Base-by-base conservation (phyloP, 164 flowering plant genomes). In the Aristolochia contorta region DNA sequence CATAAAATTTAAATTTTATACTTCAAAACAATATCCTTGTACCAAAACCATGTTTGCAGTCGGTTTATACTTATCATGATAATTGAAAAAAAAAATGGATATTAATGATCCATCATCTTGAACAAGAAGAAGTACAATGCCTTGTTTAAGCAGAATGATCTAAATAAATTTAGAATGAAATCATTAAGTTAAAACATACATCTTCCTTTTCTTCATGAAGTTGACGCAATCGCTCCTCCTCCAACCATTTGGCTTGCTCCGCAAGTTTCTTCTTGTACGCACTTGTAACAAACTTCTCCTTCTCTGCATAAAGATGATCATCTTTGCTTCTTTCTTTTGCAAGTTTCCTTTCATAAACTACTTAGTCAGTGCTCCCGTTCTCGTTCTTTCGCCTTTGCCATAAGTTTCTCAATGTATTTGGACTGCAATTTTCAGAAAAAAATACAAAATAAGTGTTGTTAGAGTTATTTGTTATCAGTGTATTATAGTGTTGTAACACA, bases 201-300 rank as follows among this genome's bases (percentile, higher is more conserved):
- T 57, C 84, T 81, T 66, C 64, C 18, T 22, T 66, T 54, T 66
- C 59, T 59, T 66, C 69, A 46, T 55, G 69, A 60, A 66, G 69
- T 54, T 66, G 46, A 20, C 69, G 59, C 3, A 59, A 14, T 15
- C 69, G 65, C 27, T 66, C 69, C 69, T 86, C 89, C 73, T 77
- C 89, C 70, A 75, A n/a, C 91, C 87, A 86, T 62, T 80, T 82
- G 21, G 73, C 83, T 72, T 79, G 86, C 74, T 89, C 96, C 0
- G 86, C 91, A 48, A 89, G 91, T 74, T 89, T 89, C 76, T 62
- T 86, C 66, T 80, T 89, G 68, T 89, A 89, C 50, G 96, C 96
- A 74, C 84, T 60, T 2, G 96, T 89, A 32, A 89, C 80, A 69
- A 80, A 89, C 63, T 86, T 89, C 47, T 86, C 96, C 68, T 89